Conservation (phyloP, 805 yeast genomes). For the Metschnikowia lunata region DNA sequence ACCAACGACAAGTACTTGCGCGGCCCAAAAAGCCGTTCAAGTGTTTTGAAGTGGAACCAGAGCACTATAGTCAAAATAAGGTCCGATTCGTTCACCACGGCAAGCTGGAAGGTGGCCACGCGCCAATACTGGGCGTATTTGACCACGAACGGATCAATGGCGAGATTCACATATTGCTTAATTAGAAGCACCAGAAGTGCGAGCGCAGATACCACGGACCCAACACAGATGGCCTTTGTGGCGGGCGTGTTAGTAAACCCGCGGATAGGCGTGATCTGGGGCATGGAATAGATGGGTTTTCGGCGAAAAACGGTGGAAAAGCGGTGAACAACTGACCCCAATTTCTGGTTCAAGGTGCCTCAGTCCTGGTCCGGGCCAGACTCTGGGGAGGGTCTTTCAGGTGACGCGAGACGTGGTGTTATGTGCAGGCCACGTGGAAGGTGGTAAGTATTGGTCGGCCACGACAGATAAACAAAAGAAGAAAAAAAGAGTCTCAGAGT, state of each 20-base stretch:
- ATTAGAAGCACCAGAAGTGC: constrained; percentile 39
- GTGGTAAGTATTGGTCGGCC: no score
- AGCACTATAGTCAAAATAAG: constrained; percentile 42
- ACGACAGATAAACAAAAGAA: no score
- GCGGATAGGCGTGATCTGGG: constrained; percentile 39
- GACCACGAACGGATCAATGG: constrained; percentile 50
- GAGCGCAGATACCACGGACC: constrained; percentile 36
- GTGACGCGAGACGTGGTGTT: no score
- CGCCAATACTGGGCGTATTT: constrained; percentile 59
- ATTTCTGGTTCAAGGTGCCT: no score
- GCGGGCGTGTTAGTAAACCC: constrained; percentile 44
- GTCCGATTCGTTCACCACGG: constrained; percentile 59
- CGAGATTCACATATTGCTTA: constrained; percentile 41
- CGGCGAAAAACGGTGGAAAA: background rate
- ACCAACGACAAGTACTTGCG: constrained; percentile 48
- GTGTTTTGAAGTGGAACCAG: constrained; percentile 48
- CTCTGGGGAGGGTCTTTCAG: no score
- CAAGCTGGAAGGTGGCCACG: constrained; percentile 43
- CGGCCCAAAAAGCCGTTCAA: constrained; percentile 58
- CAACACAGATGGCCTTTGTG: constrained; percentile 32
- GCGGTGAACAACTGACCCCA: no score
- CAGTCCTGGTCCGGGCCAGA: no score
- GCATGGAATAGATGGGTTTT: no score
- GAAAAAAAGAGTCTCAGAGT: no score
- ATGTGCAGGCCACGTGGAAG: no score